Percentiles rank a stretch among this genome's conserved stretches.
phyloP scores from a whole-genome alignment of 768 basidiomycete genomes.

The Lactarius trivialis region DNA sequence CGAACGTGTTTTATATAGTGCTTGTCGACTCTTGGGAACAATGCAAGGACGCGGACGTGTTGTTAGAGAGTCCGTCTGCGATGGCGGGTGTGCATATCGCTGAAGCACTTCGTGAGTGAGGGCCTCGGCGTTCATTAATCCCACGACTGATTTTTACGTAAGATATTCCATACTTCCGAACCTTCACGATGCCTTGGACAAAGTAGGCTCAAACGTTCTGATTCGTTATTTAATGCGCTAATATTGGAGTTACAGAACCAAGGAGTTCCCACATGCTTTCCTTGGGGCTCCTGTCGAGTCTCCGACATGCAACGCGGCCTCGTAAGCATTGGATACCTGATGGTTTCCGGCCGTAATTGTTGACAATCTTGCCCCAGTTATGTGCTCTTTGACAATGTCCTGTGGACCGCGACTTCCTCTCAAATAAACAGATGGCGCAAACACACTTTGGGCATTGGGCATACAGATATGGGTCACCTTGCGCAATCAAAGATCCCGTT shows the following conservation, averaged over 20 bases:
- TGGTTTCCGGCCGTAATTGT: not conserved
- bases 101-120: conserved; percentile 48
- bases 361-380: conserved; percentile 33
- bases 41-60: conserved; percentile 57
- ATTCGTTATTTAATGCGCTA: not conserved
- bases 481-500: conserved; percentile 54
- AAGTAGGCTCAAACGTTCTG: conserved; percentile 32
- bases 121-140: not conserved
- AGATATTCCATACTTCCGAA: conserved; percentile 61
- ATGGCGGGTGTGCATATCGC: conserved; percentile 72
- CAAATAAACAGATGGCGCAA: conserved; percentile 64
- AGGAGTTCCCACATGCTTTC: conserved; percentile 60
- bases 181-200: conserved; percentile 59
- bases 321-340: conserved; percentile 32
- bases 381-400: conserved; percentile 57
- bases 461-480: conserved; percentile 54
- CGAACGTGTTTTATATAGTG: conserved; percentile 32
- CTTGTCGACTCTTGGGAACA: conserved; percentile 55
- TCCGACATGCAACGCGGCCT: conserved; percentile 53
- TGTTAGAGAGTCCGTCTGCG: conserved; percentile 60
- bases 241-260: conserved; percentile 34
- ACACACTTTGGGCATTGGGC: conserved; percentile 39
- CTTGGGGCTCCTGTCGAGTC: conserved; percentile 56
- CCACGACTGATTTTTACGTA: conserved; percentile 3
- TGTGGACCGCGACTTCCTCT: conserved; percentile 59